A percentile compares a stretch with the other conserved stretches of the same genome.
Conservation (phyloP, 768 basidiomycete genomes). For the Agaricus blazei region DNA sequence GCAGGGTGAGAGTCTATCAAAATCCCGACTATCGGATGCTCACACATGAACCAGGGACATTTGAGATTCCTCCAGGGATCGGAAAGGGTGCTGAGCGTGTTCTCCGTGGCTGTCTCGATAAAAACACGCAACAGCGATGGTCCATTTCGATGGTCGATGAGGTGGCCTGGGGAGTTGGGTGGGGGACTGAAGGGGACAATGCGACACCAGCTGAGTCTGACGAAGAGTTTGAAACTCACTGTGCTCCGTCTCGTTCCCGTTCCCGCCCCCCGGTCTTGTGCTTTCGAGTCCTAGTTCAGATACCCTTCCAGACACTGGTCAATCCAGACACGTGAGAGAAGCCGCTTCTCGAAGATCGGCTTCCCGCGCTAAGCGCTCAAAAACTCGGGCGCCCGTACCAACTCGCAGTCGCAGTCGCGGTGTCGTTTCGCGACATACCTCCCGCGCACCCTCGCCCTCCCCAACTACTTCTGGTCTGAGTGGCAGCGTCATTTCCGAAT, state of each 20-base stretch:
- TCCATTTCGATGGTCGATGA: slow-evolving; percentile 77
- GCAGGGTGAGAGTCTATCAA: slow-evolving; percentile 47
- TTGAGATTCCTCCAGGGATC: slow-evolving; percentile 50
- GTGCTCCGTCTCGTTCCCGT: slow-evolving; percentile 19
- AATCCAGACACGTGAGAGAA: slow-evolving; percentile 24
- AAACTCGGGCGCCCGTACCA: slow-evolving; percentile 43
- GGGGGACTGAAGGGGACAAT: slow-evolving; percentile 50
- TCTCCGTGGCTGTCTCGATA: slow-evolving; percentile 76
- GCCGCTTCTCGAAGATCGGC: slow-evolving; percentile 34
- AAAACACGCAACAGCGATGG: slow-evolving; percentile 62
- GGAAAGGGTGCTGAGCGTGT: slow-evolving; percentile 63
- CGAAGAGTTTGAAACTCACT: slow-evolving; percentile 16
- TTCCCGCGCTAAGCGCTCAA: slow-evolving; percentile 40
- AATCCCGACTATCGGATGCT: background rate
- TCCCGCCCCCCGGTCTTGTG: slow-evolving; percentile 18
- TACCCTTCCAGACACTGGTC: slow-evolving; percentile 21
- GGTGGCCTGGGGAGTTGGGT: slow-evolving; percentile 76
- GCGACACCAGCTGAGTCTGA: slow-evolving; percentile 27
- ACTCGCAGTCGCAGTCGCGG: slow-evolving; percentile 35
- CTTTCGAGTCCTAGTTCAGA: slow-evolving; percentile 12
- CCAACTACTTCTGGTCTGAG: slow-evolving; percentile 5
- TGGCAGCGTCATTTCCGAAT: slow-evolving; percentile 15
- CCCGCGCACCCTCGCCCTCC: slow-evolving; percentile 19
- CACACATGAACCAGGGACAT: slow-evolving; percentile 42
- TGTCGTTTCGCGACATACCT: slow-evolving; percentile 32